Evolutionary conservation across 495 filamentous ascomycete species (phyloP), one percentile per base, ranked within the genome.

Genomic region (Penicillium canariense): DNA sequence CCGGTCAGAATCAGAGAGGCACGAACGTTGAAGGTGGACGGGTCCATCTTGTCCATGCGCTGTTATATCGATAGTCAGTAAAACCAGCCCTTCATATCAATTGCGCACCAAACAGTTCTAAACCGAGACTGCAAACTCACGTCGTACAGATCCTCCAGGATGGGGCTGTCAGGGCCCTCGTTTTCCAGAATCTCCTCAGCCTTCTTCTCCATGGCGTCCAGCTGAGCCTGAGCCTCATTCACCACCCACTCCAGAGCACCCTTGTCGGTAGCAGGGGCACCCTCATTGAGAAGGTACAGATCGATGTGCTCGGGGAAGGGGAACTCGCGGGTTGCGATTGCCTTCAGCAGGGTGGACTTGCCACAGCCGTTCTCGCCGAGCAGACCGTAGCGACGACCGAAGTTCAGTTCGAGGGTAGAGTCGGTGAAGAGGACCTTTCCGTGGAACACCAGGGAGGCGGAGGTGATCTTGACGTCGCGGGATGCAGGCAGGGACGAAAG

Each of bases 21-120:
- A 69, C 94, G 92, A 46, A 92, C 96, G 64, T 90, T 80, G 75
- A 99, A 99, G n/a, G 94, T 99, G n/a, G 92, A 96, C 39, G 94
- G 95, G 63, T 99, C 94, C 95, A 99, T 97, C 73, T 85, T 87
- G 76, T 99, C 94, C 81, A 97, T 96, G 71, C 91, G 91, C 93
- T 97, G 50, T 54, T 22, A 20, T 63, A 84, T 72, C 28, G 38
- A 44, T 20, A 47, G 34, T 20, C 43, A 46, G 43, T 6, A 17
- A 28, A 20, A n/a, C n/a, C n/a, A n/a, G n/a, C 30, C 17, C 8
- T 31, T 6, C 25, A 46, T 18, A 0, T 7, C 15, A 4, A 30
- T 18, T 15, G 14, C 9, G n/a, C 15, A n/a, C 10, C 9, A 17
- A 7, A 17, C 0, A 15, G 25, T n/a, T 15, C 25, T 12, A 27